Conservation (phyloP, 1,284 basidiomycete species). For the Puccinia hordei region DNA sequence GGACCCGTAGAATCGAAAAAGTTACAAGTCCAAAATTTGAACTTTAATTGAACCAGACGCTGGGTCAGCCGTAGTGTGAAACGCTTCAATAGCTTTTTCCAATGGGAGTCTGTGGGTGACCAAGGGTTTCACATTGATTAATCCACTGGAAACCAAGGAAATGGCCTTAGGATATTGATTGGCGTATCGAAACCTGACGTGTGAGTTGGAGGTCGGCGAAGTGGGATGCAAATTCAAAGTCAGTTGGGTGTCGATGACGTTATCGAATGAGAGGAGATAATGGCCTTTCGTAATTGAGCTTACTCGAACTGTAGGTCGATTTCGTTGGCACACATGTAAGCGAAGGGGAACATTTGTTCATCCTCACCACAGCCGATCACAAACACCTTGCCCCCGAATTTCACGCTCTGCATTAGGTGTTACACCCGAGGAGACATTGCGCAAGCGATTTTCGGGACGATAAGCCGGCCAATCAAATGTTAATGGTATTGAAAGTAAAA, state of each 20-base stretch:
- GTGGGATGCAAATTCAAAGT: no score
- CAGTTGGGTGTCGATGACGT: no score
- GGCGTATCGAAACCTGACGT: conserved; percentile 59
- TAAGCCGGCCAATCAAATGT: no score
- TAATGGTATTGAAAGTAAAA: no score
- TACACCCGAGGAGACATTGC: conserved; percentile 16
- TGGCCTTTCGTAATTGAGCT: conserved; percentile 46
- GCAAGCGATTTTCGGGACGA: not conserved
- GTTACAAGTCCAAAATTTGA: conserved; percentile 33
- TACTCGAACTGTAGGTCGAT: conserved; percentile 64
- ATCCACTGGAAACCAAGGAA: conserved; percentile 73
- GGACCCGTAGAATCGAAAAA: no score
- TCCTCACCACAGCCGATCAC: conserved; percentile 64
- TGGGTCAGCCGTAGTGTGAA: conserved; percentile 74
- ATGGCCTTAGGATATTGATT: conserved; percentile 76
- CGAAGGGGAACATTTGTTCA: conserved; percentile 61
- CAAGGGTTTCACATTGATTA: conserved; percentile 81
- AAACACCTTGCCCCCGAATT: conserved; percentile 63
- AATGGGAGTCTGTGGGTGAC: conserved; percentile 82
- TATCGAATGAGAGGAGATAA: no score
- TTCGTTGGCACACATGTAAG: conserved; percentile 63
- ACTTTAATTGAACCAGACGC: conserved; percentile 57
- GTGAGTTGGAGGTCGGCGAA: conserved; percentile 52
- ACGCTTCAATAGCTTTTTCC: conserved; percentile 74
- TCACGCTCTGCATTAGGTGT: conserved; percentile 58